phyloP scores from a whole-genome alignment of 2,329 filamentous ascomycete species.

The Trichophyton benhamiae region DNA sequence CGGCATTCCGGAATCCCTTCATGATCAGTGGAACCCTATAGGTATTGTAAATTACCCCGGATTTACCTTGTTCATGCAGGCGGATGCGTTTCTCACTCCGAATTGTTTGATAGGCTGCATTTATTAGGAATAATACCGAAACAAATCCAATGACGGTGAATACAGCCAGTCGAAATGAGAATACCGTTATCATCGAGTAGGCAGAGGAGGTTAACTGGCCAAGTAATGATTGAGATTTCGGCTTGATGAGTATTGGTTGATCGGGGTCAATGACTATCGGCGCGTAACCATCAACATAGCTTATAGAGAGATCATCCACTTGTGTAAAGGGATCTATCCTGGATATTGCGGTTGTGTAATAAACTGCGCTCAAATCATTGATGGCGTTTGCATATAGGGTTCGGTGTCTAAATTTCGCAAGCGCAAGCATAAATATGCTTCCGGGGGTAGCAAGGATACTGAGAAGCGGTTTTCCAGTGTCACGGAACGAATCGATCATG shows the following conservation, averaged over 20 bases:
- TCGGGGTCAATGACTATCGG: slow-evolving; percentile 58
- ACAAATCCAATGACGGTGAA: slow-evolving; percentile 62
- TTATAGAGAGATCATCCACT: slow-evolving; percentile 54
- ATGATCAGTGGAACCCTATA: slow-evolving; percentile 69
- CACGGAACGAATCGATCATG: slow-evolving; percentile 70
- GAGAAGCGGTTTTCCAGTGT: slow-evolving; percentile 68
- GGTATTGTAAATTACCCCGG: slow-evolving; percentile 52
- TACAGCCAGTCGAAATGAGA: slow-evolving; percentile 55
- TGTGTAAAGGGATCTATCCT: slow-evolving; percentile 66
- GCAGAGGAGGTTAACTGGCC: slow-evolving; percentile 9
- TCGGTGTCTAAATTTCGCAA: slow-evolving; percentile 62
- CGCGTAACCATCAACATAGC: slow-evolving; percentile 61
- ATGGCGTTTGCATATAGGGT: slow-evolving; percentile 75
- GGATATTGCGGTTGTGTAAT: slow-evolving; percentile 70
- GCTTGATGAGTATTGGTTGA: slow-evolving; percentile 21
- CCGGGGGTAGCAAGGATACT: slow-evolving; percentile 69
- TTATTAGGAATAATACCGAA: slow-evolving; percentile 58
- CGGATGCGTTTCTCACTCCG: slow-evolving; percentile 62
- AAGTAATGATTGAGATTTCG: slow-evolving; percentile 16
- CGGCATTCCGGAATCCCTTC: slow-evolving; percentile 59
- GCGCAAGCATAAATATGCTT: slow-evolving; percentile 72
- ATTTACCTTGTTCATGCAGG: slow-evolving; percentile 59
- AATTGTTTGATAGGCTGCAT: slow-evolving; percentile 63
- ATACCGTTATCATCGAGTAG: slow-evolving; percentile 35
- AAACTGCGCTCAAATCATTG: slow-evolving; percentile 71